Evolutionary conservation across 495 filamentous ascomycete species (phyloP).

Genomic region (Hypoxylon perforatum): DNA sequence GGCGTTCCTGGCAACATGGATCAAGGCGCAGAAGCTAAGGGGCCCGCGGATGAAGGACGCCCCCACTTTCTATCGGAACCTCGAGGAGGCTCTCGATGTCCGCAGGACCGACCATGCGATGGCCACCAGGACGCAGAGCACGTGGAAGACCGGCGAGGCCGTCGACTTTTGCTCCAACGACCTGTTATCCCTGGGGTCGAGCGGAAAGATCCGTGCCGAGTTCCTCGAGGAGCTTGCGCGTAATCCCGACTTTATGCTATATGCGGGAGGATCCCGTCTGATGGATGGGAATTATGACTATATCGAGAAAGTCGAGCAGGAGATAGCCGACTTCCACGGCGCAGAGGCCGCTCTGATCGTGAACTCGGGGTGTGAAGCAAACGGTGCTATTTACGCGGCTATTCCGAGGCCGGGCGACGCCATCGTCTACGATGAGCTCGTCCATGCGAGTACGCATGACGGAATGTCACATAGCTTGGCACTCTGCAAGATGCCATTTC

Average conservation of each 20-base stretch:
- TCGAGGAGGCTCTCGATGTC: slow-evolving; percentile 47
- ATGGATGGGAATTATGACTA: slow-evolving; percentile 69
- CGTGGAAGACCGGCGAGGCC: slow-evolving; percentile 29
- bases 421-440: slow-evolving; percentile 71
- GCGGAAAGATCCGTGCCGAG: slow-evolving; percentile 34
- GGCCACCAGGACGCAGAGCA: slow-evolving; percentile 19
- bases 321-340: slow-evolving; percentile 69
- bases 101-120: slow-evolving; percentile 32
- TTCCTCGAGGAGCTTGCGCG: slow-evolving; percentile 52
- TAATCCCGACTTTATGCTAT: slow-evolving; percentile 40
- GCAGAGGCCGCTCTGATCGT: slow-evolving; percentile 65
- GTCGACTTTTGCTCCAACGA: slow-evolving; percentile 61
- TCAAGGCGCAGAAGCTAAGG: slow-evolving; percentile 29
- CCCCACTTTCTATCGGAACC: slow-evolving; percentile 46
- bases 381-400: slow-evolving; percentile 64
- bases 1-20: slow-evolving; percentile 24
- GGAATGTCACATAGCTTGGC: slow-evolving; percentile 69
- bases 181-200: slow-evolving; percentile 52
- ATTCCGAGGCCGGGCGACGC: slow-evolving; percentile 71
- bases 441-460: slow-evolving; percentile 73
- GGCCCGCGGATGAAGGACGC: slow-evolving; percentile 40
- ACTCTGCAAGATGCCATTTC: slow-evolving; percentile 56
- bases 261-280: slow-evolving; percentile 55
- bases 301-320: slow-evolving; percentile 65
- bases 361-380: slow-evolving; percentile 73